These are phyloP conservation scores for Podospora pseudopauciseta DNA, from an alignment of 495 filamentous ascomycete species.

Conservation along the genomic window DNA sequence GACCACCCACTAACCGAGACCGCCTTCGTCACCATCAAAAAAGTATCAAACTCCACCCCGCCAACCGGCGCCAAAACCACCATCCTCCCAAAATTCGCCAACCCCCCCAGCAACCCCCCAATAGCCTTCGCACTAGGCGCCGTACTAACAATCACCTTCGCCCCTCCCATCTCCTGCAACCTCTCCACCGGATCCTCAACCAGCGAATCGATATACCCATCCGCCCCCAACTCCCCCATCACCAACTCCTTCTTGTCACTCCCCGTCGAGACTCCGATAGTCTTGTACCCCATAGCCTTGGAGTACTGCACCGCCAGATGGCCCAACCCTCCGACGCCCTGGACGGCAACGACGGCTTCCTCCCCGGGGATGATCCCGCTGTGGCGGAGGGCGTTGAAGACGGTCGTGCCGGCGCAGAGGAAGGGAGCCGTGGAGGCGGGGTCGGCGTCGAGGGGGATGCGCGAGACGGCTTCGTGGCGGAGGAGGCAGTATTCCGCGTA, in stretches of 20 bases:
- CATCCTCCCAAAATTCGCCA: slow-evolving; percentile 54
- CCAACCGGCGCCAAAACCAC: slow-evolving; percentile 55
- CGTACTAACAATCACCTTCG: slow-evolving; percentile 58
- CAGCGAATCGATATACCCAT: slow-evolving; percentile 59
- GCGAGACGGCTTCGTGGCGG: slow-evolving; percentile 56
- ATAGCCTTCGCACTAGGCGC: slow-evolving; percentile 54
- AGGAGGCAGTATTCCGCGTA: slow-evolving; percentile 61
- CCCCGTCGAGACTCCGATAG: slow-evolving; percentile 55
- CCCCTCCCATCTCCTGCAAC: slow-evolving; percentile 57
- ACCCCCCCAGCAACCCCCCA: slow-evolving; percentile 48
- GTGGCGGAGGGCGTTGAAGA: slow-evolving; percentile 61
- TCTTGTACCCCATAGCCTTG: background rate
- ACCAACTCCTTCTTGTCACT: slow-evolving; percentile 56
- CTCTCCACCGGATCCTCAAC: slow-evolving; percentile 47
- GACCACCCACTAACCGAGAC: slow-evolving; percentile 58
- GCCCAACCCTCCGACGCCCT: background rate
- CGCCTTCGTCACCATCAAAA: slow-evolving; percentile 46
- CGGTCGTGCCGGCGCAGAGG: slow-evolving; percentile 65
- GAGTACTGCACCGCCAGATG: background rate
- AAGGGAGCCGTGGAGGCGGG: slow-evolving; percentile 57
- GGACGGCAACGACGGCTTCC: slow-evolving; percentile 52
- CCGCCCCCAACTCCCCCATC: slow-evolving; percentile 53
- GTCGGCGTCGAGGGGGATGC: slow-evolving; percentile 53
- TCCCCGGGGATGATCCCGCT: slow-evolving; percentile 51
- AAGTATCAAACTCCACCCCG: slow-evolving; percentile 50